A percentile compares a stretch with the other conserved stretches of the same genome.
Evolutionary conservation across 2,329 filamentous ascomycete genomes (phyloP).

Genomic region (Pseudogymnoascus sp.): DNA sequence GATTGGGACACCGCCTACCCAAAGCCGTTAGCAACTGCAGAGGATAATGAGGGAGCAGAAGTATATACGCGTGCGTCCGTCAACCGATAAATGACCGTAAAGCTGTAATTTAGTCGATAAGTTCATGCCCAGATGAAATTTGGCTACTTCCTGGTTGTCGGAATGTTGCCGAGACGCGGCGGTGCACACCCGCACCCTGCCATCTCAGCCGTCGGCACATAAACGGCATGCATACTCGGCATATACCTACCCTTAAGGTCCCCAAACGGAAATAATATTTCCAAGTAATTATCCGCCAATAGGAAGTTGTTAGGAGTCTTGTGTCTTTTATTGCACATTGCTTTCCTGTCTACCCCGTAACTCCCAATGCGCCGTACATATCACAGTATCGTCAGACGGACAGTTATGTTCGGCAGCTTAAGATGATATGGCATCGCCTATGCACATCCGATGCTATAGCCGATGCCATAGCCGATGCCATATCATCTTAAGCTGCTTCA

Average conservation of each 20-base stretch:
- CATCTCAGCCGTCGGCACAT: background rate
- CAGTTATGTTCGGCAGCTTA: too few species aligned
- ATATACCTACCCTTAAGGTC: background rate
- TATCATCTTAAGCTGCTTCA: too few species aligned
- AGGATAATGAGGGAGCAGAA: background rate
- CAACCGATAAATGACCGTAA: background rate
- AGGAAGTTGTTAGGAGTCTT: background rate
- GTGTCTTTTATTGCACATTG: too few species aligned
- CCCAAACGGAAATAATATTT: background rate
- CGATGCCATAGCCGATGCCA: too few species aligned
- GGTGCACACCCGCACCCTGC: background rate
- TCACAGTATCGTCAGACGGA: too few species aligned
- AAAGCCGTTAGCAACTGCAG: background rate
- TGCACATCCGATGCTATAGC: too few species aligned
- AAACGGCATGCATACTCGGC: background rate
- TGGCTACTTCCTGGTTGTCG: background rate
- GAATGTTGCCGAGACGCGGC: background rate
- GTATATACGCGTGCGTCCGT: background rate
- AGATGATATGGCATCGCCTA: too few species aligned
- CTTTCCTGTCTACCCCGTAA: too few species aligned
- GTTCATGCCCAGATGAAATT: background rate
- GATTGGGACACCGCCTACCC: background rate
- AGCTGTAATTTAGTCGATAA: background rate
- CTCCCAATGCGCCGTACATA: too few species aligned
- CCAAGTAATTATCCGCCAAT: background rate